Evolutionary conservation across 2,329 filamentous ascomycete species (phyloP).

Genomic region (Scopulariopsis brevicaulis): DNA sequence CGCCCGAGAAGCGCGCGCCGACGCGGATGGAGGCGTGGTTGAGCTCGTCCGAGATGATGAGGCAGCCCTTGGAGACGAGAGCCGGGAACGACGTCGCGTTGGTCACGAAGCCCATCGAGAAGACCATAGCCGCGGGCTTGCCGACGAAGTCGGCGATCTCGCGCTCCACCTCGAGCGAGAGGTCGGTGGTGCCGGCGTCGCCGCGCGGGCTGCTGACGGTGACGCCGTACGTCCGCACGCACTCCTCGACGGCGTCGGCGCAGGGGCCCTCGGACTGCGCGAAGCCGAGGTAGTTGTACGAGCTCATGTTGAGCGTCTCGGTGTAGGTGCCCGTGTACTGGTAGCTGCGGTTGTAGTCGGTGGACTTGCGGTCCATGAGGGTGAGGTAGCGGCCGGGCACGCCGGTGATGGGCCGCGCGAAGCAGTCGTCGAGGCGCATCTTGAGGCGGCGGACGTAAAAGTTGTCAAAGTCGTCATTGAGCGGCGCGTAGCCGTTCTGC

Average conservation of each 20-base stretch:
- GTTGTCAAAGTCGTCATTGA: slow-evolving; percentile 98
- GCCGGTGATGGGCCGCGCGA: slow-evolving; percentile 82
- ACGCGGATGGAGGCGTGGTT: slow-evolving; percentile 98
- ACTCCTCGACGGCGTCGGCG: slow-evolving; percentile 82
- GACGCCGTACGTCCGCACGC: slow-evolving; percentile 75
- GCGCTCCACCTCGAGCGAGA: slow-evolving; percentile 81
- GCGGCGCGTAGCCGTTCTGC: slow-evolving; percentile 80
- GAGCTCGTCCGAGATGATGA: slow-evolving; percentile 93
- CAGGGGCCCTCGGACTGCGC: slow-evolving; percentile 96
- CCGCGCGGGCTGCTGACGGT: slow-evolving; percentile 69
- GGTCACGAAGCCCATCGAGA: slow-evolving; percentile 98
- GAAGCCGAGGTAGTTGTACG: slow-evolving; percentile 98
- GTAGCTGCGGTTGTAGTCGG: slow-evolving; percentile 88
- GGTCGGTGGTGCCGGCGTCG: slow-evolving; percentile 77
- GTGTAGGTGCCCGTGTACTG: slow-evolving; percentile 81
- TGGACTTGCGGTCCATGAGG: slow-evolving; percentile 77
- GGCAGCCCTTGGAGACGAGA: slow-evolving; percentile 80
- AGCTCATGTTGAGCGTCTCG: slow-evolving; percentile 96
- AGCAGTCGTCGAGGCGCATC: slow-evolving; percentile 92
- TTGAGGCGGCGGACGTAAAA: slow-evolving; percentile 93
- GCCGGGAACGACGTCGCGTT: slow-evolving; percentile 90
- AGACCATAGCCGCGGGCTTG: slow-evolving; percentile 90
- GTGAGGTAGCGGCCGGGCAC: slow-evolving; percentile 93
- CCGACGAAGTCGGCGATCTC: slow-evolving; percentile 85
- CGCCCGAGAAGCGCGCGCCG: slow-evolving; percentile 84